Evolutionary conservation across 2,329 filamentous ascomycete genomes (phyloP), one percentile per base, ranked within the genome.

Genomic region (Stagonosporopsis chrysanthemi): DNA sequence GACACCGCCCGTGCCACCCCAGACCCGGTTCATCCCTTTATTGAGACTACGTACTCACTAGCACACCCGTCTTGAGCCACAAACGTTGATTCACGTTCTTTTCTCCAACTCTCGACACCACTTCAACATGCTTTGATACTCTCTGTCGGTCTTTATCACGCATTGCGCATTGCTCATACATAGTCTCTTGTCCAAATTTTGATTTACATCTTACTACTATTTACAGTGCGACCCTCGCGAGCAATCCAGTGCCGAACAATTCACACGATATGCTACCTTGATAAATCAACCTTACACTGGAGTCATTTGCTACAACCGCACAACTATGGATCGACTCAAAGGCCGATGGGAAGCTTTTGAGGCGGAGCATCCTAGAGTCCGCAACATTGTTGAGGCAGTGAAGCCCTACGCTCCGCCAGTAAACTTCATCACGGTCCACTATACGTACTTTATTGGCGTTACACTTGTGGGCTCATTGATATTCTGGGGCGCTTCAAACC

Each of bases 341-440:
- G 42, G 44, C 23, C 42, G 50, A 29, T 61, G 58, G 58, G 50
- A 54, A 35, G 41, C 54, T 45, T 49, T 61, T 24, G 40, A 54
- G 36, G 40, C 29, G 38, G 12, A 58, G 33, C 58, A 61, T 52
- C 40, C 58, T 28, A 54, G 45, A 31, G 44, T 58, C 19, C 54
- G 50, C 50, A 61, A 42, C 17, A 51, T 61, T 28, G 35, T 61
- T 55, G 54, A 61, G 15, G 26, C 49, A 23, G 58, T 58, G 54
- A 61, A 59, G 44, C 64, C 61, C 4, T 67, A 65, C 47, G 52
- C 59, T 52, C 64, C 64, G 39, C 64, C 64, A 46, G 43, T 64
- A 12, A 67, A 67, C 55, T 67, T 67, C 58, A 67, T 67, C 44
- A 67, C 64, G 35, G 9, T 67, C 14, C 64, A 67, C 48, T 67